Evolutionary conservation across 306 rosid species (phyloP).

Genomic region (Canavalia gladiata): DNA sequence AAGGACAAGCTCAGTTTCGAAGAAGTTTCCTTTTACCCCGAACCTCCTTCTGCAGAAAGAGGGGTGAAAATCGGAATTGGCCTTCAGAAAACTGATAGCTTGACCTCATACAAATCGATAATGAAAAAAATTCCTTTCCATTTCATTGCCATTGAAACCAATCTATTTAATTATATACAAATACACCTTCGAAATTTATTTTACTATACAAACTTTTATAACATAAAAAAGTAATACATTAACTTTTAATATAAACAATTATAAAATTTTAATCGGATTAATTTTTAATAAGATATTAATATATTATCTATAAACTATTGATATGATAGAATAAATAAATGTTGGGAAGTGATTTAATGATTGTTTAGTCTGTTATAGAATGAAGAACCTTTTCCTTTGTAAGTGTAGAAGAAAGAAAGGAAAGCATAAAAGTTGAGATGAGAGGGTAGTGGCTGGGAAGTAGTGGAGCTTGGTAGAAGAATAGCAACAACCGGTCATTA

Average conservation of each 20-base stretch:
- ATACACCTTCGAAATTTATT: too few species aligned
- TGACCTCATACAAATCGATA: conserved; percentile 39
- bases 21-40: conserved; percentile 37
- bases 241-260: too few species aligned
- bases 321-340: too few species aligned
- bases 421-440: neutral
- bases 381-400: too few species aligned
- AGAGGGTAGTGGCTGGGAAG: neutral
- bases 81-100: conserved; percentile 47
- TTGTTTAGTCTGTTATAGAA: too few species aligned
- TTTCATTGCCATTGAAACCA: conserved; percentile 36
- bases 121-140: conserved; percentile 38
- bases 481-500: conserved; percentile 39
- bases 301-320: too few species aligned
- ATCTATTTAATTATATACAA: neutral
- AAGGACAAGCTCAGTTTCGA: conserved; percentile 38
- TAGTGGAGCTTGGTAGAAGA: neutral
- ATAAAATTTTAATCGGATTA: too few species aligned
- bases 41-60: conserved; percentile 45
- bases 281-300: too few species aligned
- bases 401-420: too few species aligned
- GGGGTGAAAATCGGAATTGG: conserved; percentile 41
- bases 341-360: too few species aligned
- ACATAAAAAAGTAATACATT: neutral
- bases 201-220: neutral